A percentile compares a stretch with the other conserved stretches of the same genome.
These are phyloP conservation scores for Raffaelea deltoideospora DNA, from an alignment of 2,329 filamentous ascomycete species.

Conservation along the genomic window DNA sequence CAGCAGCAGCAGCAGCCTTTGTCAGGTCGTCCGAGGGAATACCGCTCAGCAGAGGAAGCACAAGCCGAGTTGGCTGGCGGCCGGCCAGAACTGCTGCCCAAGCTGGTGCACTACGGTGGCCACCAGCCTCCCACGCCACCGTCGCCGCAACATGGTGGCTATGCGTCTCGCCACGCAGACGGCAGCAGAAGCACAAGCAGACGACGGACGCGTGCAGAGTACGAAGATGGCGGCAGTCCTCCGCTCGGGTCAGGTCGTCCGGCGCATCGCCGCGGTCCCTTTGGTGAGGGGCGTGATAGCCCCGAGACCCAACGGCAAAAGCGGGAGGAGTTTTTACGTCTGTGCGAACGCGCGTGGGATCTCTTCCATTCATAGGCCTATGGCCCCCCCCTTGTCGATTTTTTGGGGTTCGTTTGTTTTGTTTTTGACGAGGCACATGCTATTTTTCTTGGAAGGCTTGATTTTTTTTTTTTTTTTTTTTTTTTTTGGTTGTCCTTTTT, in stretches of 20 bases:
- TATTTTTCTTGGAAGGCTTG: neutral
- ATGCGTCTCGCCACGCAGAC: constrained; percentile 23
- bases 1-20: constrained; percentile 29
- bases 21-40: constrained; percentile 60
- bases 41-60: constrained; percentile 89
- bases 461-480: neutral
- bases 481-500: neutral
- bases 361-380: constrained; percentile 70
- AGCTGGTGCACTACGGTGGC: constrained; percentile 87
- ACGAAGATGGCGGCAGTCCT: constrained; percentile 81
- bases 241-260: constrained; percentile 64
- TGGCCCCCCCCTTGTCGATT: neutral
- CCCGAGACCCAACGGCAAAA: constrained; percentile 73
- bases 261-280: constrained; percentile 48
- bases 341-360: constrained; percentile 90
- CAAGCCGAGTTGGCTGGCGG: constrained; percentile 82
- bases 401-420: neutral
- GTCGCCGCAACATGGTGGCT: constrained; percentile 50
- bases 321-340: constrained; percentile 77
- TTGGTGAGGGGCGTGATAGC: constrained; percentile 68
- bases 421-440: too few relatives aligned
- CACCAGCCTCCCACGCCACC: constrained; percentile 88
- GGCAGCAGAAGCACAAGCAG: constrained; percentile 46
- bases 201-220: constrained; percentile 73
- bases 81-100: constrained; percentile 81